phyloP scores from a whole-genome alignment of 176 grass and related monocot species.

The Tillandsia fasciculata region DNA sequence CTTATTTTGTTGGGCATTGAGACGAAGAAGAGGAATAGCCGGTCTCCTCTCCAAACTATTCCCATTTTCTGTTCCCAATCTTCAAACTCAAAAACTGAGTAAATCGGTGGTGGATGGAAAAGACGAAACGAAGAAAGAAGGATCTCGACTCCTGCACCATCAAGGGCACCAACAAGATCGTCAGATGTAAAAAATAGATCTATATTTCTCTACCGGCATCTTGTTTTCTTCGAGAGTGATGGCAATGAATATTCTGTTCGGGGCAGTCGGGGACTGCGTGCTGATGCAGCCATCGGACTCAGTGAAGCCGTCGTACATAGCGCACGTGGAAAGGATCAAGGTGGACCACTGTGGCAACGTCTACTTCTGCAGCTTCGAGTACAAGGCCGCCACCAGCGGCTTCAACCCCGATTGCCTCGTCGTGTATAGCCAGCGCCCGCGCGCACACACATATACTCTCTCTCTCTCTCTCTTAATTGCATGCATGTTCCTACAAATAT shows the following conservation, averaged over 20 bases:
- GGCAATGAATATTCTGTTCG: neutral
- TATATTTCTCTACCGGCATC: neutral
- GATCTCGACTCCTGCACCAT: slow-evolving; percentile 77
- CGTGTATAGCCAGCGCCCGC: slow-evolving; percentile 35
- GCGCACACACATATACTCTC: no score
- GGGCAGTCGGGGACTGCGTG: slow-evolving; percentile 67
- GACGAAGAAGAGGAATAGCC: neutral
- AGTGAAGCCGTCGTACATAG: slow-evolving; percentile 74
- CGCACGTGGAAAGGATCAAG: slow-evolving; percentile 64
- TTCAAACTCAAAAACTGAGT: neutral
- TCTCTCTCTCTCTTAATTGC: no score
- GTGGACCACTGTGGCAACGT: slow-evolving; percentile 63
- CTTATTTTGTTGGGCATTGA: neutral
- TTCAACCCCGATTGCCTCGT: slow-evolving; percentile 79
- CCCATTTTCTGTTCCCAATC: neutral
- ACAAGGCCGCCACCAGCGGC: slow-evolving; percentile 58
- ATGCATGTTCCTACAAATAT: no score
- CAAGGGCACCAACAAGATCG: slow-evolving; percentile 72
- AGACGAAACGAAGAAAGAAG: slow-evolving; percentile 72
- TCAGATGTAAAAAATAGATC: slow-evolving; percentile 34
- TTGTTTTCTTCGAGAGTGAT: neutral
- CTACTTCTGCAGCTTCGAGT: slow-evolving; percentile 81
- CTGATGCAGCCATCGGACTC: slow-evolving; percentile 66
- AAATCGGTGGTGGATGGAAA: slow-evolving; percentile 43
- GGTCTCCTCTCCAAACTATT: neutral